These are phyloP conservation scores for Acacia pycnantha DNA, from an alignment of 331 rosid genomes.

Conservation along the genomic window DNA sequence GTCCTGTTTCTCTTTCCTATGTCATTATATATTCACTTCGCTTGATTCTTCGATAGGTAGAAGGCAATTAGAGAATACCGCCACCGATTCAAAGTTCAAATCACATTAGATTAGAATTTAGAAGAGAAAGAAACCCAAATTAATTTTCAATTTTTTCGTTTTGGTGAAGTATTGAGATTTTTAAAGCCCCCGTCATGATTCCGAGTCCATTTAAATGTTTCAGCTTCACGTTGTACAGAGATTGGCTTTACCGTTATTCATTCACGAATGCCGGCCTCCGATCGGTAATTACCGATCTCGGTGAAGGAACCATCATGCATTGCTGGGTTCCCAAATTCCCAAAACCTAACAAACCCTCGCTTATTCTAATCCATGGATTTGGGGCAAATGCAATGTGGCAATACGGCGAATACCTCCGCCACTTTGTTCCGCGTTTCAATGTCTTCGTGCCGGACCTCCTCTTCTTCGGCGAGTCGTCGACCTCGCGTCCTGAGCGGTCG, in stretches of 20 bases:
- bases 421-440: slow-evolving; percentile 46
- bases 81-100: not conserved
- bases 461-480: slow-evolving; percentile 65
- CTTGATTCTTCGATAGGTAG: not conserved
- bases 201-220: slow-evolving; percentile 37
- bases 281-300: slow-evolving; percentile 44
- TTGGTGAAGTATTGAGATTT: no score
- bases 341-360: slow-evolving; percentile 42
- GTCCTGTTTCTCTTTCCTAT: not conserved
- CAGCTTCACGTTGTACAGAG: slow-evolving; percentile 61
- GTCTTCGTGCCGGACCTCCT: slow-evolving; percentile 74
- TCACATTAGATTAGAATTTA: not conserved
- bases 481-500: slow-evolving; percentile 49
- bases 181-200: not conserved
- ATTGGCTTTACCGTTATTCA: slow-evolving; percentile 54
- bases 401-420: slow-evolving; percentile 53
- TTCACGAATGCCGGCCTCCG: slow-evolving; percentile 63
- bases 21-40: not conserved
- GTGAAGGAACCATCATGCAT: slow-evolving; percentile 66
- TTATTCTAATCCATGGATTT: slow-evolving; percentile 67
- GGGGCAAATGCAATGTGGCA: slow-evolving; percentile 91
- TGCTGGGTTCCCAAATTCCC: slow-evolving; percentile 67
- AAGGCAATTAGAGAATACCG: not conserved
- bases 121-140: not conserved
- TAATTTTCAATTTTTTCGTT: no score